A percentile compares a stretch with the other conserved stretches of the same genome.
Evolutionary conservation across 176 grass and related monocot species (phyloP).

Genomic region (Oryza longistaminata): DNA sequence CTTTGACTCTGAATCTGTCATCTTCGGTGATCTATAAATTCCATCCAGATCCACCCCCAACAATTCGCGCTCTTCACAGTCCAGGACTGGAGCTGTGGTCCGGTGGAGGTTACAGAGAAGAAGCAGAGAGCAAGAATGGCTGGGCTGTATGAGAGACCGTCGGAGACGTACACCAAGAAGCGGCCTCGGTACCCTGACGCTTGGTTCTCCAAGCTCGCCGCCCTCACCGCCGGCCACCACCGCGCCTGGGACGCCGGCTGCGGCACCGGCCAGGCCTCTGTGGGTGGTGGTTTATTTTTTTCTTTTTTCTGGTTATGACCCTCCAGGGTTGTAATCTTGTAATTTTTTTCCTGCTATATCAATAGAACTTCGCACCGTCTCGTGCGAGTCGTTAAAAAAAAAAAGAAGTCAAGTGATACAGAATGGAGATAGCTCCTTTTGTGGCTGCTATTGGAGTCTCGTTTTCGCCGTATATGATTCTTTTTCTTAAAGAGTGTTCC

Average conservation of each 20-base stretch:
- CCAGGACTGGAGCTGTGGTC: not conserved
- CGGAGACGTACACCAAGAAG: conserved; percentile 51
- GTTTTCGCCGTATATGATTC: not conserved
- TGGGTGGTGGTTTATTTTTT: no score
- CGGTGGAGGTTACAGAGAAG: not conserved
- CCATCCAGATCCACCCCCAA: conserved; percentile 15
- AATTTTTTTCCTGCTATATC: no score
- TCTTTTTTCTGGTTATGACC: no score
- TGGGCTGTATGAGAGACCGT: conserved; percentile 39
- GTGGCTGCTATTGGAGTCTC: not conserved
- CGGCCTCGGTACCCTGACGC: conserved; percentile 62
- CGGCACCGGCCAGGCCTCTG: conserved; percentile 66
- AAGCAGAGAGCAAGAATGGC: conserved; percentile 41
- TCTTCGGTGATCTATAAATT: conserved; percentile 32
- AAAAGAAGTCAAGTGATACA: not conserved
- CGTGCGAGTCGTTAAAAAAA: no score
- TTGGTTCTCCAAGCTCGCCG: conserved; percentile 56
- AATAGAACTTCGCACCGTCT: no score
- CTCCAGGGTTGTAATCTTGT: no score
- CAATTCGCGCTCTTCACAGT: conserved; percentile 13
- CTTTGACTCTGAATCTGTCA: conserved; percentile 10
- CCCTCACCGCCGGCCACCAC: conserved; percentile 47
- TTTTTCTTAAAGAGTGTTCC: not conserved
- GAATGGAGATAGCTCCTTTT: not conserved
- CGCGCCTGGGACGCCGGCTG: conserved; percentile 62